Base-by-base conservation (phyloP, 768 basidiomycete genomes). In the Mycena crocata region DNA sequence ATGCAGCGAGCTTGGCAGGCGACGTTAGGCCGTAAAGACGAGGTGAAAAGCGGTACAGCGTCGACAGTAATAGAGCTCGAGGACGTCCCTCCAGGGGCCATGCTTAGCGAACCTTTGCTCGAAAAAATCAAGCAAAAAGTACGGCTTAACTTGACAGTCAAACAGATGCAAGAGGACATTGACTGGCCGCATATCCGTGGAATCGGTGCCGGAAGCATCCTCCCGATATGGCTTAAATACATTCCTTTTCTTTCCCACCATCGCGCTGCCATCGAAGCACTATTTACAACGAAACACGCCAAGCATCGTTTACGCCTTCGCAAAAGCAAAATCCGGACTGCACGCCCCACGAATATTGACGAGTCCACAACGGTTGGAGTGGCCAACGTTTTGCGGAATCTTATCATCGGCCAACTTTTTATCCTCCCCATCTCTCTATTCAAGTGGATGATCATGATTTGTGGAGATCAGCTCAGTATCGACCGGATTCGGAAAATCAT, bases 401-500 rank as follows among this genome's bases (percentile, higher is more conserved):
- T 71, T 24, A 24, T 64, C 5, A 30, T 63, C 31, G 61, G 42
- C 0, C 72, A 73, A 32, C 61, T 73, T 9, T 17, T 40, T 1
- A 56, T 73, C 4, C 15, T 57, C 1, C 52, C 56, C 3, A 9
- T 13, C 9, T 37, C 51, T 9, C 61, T 73, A 14, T 39, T 12
- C 19, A 39, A 48, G 2, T 65, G 57, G 48, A 0, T 73, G 17
- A 39, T 72, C 2, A 51, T 70, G 35, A 45, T 73, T 26, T 68
- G 69, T 24, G 72, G 72, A 0, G 71, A 73, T 21, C 72, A 73
- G n/a, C 55, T 68, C 39, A 72, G 48, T 6, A 58, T 72, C 1
- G 71, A 72, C 26, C 46, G 63, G 5, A 34, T 70, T 24, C 64
- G 68, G 0, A 71, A 69, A 40, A 37, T 71, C 7, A 73, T 52